Evolutionary conservation across 1,139 yeast species (phyloP), one percentile per base, ranked within the genome.

Genomic region (Pichia sp.): DNA sequence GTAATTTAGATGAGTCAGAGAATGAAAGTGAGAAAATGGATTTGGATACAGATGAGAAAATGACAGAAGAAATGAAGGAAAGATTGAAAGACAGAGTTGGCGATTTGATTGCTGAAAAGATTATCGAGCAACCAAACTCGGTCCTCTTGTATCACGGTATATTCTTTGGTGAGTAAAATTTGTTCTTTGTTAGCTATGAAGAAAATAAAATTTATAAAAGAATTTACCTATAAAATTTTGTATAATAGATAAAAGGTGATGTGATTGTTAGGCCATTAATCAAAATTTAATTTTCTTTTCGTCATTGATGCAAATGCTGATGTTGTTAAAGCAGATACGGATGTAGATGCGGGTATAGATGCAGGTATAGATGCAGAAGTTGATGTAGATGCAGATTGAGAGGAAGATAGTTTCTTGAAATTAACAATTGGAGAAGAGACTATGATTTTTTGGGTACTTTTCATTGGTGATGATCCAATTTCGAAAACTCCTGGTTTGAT

Each of bases 81-180:
- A 76, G 71, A 50, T 61, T 84, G 38, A 62, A 55, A 10, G 72
- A 69, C 3, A 74, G 84, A 55, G 67, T 84, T 21, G 95, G 95
- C 24, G 69, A 67, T 11, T 64, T 71, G 1, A 63, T 86, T 42
- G 69, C 84, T 1, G 64, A 69, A 5, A 64, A 64, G 34, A 67
- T 85, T 4, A 54, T 71, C 31, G 64, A 68, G 32, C 72, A 74
- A 46, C 60, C 63, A 0, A 85, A 83, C 55, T 77, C 79, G 1
- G 67, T 66, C 45, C 72, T 65, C 26, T 68, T 85, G 12, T 71
- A 73, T 18, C 68, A 76, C 48, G 93, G 93, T 10, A 72, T 86
- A n/a, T 80, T 85, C 58, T 79, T 84, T 56, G 95, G 94, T 4
- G 91, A 81, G 52, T 40, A 34, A 37, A 14, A 6, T 18, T n/a